Evolutionary conservation across 1,284 basidiomycete genomes (phyloP).

Genomic region (Marasmius tenuissimus): DNA sequence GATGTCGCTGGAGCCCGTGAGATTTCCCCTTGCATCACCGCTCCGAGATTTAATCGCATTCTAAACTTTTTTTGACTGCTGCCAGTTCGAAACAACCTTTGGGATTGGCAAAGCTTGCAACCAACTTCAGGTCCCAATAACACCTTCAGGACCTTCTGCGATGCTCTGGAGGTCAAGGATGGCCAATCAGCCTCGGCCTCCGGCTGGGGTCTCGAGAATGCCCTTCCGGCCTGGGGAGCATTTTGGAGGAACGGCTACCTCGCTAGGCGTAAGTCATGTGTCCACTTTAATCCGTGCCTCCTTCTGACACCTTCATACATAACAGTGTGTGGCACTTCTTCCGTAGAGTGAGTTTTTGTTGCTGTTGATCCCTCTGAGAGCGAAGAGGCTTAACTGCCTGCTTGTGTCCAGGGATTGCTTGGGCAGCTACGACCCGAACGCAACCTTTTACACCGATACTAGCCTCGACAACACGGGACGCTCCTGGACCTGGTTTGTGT

Average conservation of each 20-base stretch:
- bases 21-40: background rate
- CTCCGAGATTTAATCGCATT: background rate
- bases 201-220: conserved; percentile 67
- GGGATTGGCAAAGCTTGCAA: conserved; percentile 63
- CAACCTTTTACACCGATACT: conserved; percentile 51
- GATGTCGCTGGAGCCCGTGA: conserved; percentile 52
- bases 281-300: background rate
- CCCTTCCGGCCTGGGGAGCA: conserved; percentile 61
- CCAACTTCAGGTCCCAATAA: conserved; percentile 47
- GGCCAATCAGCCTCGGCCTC: conserved; percentile 50
- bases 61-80: background rate
- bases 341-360: conserved; percentile 38
- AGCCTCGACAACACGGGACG: conserved; percentile 50
- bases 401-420: conserved; percentile 46
- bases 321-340: conserved; percentile 42
- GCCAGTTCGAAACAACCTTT: conserved; percentile 54
- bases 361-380: background rate
- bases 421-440: conserved; percentile 54
- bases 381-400: background rate
- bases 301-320: background rate
- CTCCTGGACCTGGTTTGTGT: conserved; percentile 66
- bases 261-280: conserved; percentile 32
- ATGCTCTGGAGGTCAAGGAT: conserved; percentile 69
- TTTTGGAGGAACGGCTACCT: conserved; percentile 54
- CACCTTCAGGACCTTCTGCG: conserved; percentile 67